Evolutionary conservation across 495 filamentous ascomycete species (phyloP), one percentile per base, ranked within the genome.

Genomic region (Hypoxylon fuscum): DNA sequence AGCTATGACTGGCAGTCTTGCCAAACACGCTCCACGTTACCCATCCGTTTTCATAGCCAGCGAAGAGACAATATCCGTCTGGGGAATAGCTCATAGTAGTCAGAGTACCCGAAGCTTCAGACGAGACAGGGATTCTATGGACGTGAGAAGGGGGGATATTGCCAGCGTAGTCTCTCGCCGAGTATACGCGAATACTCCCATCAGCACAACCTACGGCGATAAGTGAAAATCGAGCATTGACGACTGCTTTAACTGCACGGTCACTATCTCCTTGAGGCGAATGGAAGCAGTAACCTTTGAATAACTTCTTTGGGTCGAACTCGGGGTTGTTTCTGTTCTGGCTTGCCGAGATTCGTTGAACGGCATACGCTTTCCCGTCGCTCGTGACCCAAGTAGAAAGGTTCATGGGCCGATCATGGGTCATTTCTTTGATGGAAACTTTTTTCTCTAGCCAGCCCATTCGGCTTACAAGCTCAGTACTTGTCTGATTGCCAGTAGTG

Each of bases 391-490:
- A 99, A 14, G 93, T 89, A 31, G 91, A 88, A 14, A 99, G 82
- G 68, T 95, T 98, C 93, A 99, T 99, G 1, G 95, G 93, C 62
- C 93, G 86, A 73, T 99, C 95, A 76, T 97, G 89, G 20, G 96
- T 88, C 92, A 99, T 97, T 48, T 96, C 90, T 49, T 75, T 81
- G 34, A 97, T 85, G 0, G 81, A 84, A 3, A 85, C 82, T 75
- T 89, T 92, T 71, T 90, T 93, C 27, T 87, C 83, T 17, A 96
- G 70, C 84, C 93, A 96, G 27, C 84, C 72, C 85, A 97, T 96
- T 23, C 90, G 87, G 64, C 87, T 96, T 55, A 98, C 73, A 9
- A 98, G 79, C 72, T 98, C 93, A 3, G 94, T 97, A 52, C 85
- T 92, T 5, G 95, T 97, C 72, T 98, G 96, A 35, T 81, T 87